Base-by-base conservation (phyloP, 2,329 filamentous ascomycete genomes). In the Cordyceps fumosorosea region DNA sequence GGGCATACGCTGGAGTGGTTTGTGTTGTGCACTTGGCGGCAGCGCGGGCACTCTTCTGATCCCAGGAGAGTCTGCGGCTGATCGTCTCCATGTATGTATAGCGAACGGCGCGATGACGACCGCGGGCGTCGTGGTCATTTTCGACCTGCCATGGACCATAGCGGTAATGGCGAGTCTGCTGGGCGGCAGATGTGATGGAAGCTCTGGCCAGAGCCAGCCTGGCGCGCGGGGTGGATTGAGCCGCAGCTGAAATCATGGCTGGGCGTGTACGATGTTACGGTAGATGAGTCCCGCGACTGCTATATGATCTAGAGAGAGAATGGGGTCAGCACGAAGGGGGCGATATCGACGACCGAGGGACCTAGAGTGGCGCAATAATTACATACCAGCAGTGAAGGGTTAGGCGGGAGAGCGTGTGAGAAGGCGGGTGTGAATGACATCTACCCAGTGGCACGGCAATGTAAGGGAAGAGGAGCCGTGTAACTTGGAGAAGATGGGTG, bases 71-170 rank as follows among this genome's bases (percentile, higher is more conserved):
- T 58, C 73, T 77, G 20, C 77, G 76, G 64, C 76, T 75, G 22
- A 82, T 63, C 3, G 75, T 71, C 60, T 83, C 78, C 63, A 75
- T 70, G 66, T 79, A 79, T 63, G 77, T 80, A 66, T 81, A 76
- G 51, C 77, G 79, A 12, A 78, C 45, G 4, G 68, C 64, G 59
- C 77, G 75, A 64, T 78, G 73, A 14, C 78, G 80, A 50, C 76
- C 78, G 56, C 77, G 77, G 34, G 77, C 64, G 57, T 82, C 77
- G 50, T 73, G 75, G 45, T 76, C 74, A 22, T 73, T 71, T 20
- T 78, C 74, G 42, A 55, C 59, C 42, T 56, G 59, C 59, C 59
- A 61, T 3, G 59, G 52, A 22, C 59, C 59, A n/a, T 61, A 61
- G 20, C 51, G 51, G 59, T 56, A 61, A 22, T 61, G 59, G 51